Percentiles rank a stretch among this genome's conserved stretches.
phyloP scores from a whole-genome alignment of 768 basidiomycete genomes.

The Trametes coccinea region DNA sequence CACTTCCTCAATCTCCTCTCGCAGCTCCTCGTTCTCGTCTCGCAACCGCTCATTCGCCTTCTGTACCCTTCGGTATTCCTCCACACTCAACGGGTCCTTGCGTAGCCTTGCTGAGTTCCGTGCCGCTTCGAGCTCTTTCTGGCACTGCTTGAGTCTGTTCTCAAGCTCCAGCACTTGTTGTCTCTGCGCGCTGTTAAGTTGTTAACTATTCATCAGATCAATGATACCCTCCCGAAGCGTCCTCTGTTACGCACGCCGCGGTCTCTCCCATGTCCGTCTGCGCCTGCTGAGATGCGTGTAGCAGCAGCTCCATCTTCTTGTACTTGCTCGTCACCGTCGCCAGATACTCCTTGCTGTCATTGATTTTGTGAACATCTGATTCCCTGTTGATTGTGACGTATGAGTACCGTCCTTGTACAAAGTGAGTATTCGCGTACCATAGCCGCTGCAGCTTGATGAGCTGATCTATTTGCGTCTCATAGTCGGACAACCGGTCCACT shows the following conservation, averaged over 20 bases:
- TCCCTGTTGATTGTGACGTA: constrained; percentile 49
- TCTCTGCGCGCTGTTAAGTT: constrained; percentile 47
- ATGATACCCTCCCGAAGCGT: background rate
- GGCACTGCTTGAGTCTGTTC: constrained; percentile 49
- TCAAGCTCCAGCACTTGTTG: constrained; percentile 65
- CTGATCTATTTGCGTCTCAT: constrained; percentile 86
- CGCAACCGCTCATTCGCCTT: constrained; percentile 53
- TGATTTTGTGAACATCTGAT: constrained; percentile 69
- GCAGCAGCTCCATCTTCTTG: constrained; percentile 63
- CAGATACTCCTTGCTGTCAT: constrained; percentile 61
- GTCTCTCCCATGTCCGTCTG: constrained; percentile 56
- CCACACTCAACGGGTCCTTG: constrained; percentile 12
- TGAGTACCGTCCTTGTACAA: background rate
- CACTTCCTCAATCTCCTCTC: constrained; percentile 64
- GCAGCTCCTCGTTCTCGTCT: constrained; percentile 57
- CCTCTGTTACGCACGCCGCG: constrained; percentile 50
- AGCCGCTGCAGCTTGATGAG: constrained; percentile 72
- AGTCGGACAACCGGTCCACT: constrained; percentile 77
- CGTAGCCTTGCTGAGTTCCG: constrained; percentile 17
- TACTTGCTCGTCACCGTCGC: constrained; percentile 55
- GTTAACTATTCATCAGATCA: background rate
- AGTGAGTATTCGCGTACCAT: constrained; percentile 53
- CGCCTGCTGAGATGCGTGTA: constrained; percentile 58
- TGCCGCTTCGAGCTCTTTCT: constrained; percentile 42
- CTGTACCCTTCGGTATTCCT: constrained; percentile 46